Evolutionary conservation across 345 rosid genomes (phyloP), one percentile per base, ranked within the genome.

Genomic region (Pseudoturritis turrita): DNA sequence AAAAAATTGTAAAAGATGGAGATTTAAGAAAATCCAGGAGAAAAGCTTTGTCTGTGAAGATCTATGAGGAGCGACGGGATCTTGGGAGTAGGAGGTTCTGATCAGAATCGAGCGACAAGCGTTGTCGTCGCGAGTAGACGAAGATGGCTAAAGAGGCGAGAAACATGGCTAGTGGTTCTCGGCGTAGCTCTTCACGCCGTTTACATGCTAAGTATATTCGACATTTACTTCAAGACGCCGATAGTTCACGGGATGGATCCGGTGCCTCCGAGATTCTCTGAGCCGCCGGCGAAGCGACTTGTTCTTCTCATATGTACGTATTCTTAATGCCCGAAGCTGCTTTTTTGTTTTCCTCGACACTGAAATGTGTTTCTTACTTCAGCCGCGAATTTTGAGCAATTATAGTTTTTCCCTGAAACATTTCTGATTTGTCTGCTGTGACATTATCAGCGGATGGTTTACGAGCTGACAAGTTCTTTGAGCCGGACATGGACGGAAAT

Each of bases 191-290:
- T 91, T 40, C 97, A 94, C 78, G 95, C 96, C 3, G 90, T 94
- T 9, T 93, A 90, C 83, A 90, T 90, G 97, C 77, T 93, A 39
- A 93, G 98, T 75, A 93, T 93, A 47, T 93, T 94, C 88, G 98
- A 94, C 67, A 89, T 94, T 75, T 94, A 90, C 83, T 94, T 94
- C 97, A 94, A 90, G 71, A 85, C 97, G 15, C 97, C 98, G 8
- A 89, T 94, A 77, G 96, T 94, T 72, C 96, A 89, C 59, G 98
- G 98, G 66, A 86, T 94, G 97, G 92, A 89, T 83, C 92, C 80
- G 0, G 97, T 88, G 52, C 62, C 72, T 14, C 97, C 96, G 19
- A 89, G 91, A 39, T 91, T 91, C 84, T 15, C 68, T 2, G 54
- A 69, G 11, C 87, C 87, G 4, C 96, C 97, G 7, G 98, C 97